Evolutionary conservation across 2,329 filamentous ascomycete genomes (phyloP).

Genomic region (Dendrostoma leiphaemia): DNA sequence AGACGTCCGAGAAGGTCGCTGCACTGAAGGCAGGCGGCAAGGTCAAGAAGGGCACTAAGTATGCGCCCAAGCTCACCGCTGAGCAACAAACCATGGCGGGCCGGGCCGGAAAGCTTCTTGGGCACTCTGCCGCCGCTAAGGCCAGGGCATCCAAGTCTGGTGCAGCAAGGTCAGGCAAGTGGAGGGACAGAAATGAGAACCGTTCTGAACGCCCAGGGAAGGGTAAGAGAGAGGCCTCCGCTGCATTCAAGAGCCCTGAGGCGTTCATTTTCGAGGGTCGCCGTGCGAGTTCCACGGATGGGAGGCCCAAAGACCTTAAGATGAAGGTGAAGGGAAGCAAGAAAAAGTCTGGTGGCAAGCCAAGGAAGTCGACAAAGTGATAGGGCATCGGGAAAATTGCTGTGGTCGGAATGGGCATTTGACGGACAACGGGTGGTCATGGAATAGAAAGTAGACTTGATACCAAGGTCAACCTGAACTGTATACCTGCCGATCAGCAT

Average conservation of each 20-base stretch:
- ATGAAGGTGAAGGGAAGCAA: conserved; percentile 53
- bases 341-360: conserved; percentile 40
- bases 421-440: no score
- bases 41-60: conserved; percentile 44
- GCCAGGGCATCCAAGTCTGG: conserved; percentile 7
- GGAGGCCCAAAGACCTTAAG: conserved; percentile 60
- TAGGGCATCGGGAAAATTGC: no score
- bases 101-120: conserved; percentile 72
- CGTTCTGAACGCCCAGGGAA: background rate
- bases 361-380: conserved; percentile 26
- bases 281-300: conserved; percentile 66
- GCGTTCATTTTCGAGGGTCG: conserved; percentile 79
- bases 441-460: no score
- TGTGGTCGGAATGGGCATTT: no score
- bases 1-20: conserved; percentile 32
- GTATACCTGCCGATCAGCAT: no score
- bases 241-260: conserved; percentile 59
- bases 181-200: conserved; percentile 5
- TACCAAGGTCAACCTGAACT: no score
- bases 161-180: conserved; percentile 2
- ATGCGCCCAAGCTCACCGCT: conserved; percentile 68
- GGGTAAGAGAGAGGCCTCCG: conserved; percentile 29
- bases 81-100: conserved; percentile 70
- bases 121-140: conserved; percentile 57
- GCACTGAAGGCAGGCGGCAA: conserved; percentile 24